Evolutionary conservation across 73 alveolate genomes (phyloP).

Genomic region (Uronychia binucleata): DNA sequence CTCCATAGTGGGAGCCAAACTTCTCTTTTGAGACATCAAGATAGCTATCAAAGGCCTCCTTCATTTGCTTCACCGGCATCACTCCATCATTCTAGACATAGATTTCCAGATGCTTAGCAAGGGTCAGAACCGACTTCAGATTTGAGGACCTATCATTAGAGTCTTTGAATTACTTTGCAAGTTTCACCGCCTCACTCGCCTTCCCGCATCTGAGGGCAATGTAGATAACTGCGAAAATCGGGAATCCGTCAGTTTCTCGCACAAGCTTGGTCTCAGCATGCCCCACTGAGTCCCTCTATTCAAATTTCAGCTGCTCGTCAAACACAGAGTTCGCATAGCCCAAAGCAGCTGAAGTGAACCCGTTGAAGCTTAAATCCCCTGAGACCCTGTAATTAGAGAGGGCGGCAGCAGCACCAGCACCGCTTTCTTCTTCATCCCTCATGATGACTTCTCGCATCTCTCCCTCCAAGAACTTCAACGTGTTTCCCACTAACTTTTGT

Average conservation of each 20-base stretch:
- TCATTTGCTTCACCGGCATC: background rate
- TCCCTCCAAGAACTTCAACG: background rate
- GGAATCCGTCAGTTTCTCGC: background rate
- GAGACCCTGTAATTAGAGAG: too few species aligned
- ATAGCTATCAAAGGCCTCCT: background rate
- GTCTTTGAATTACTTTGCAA: background rate
- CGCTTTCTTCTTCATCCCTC: background rate
- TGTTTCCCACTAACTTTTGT: background rate
- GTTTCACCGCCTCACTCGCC: background rate
- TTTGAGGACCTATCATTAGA: background rate
- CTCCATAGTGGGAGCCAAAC: background rate
- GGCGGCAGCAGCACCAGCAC: too few species aligned
- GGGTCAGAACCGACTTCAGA: background rate
- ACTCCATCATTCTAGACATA: background rate
- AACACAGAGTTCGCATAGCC: background rate
- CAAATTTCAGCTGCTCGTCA: background rate
- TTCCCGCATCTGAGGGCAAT: background rate
- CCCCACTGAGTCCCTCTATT: background rate
- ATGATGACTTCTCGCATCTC: background rate
- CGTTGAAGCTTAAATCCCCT: too few species aligned
- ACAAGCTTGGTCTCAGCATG: background rate
- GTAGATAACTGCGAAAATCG: background rate
- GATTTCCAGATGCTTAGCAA: background rate
- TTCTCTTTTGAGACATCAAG: background rate
- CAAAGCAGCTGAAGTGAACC: background rate